Evolutionary conservation across 176 grass and related monocot genomes (phyloP).

Genomic region (Leersia perrieri): DNA sequence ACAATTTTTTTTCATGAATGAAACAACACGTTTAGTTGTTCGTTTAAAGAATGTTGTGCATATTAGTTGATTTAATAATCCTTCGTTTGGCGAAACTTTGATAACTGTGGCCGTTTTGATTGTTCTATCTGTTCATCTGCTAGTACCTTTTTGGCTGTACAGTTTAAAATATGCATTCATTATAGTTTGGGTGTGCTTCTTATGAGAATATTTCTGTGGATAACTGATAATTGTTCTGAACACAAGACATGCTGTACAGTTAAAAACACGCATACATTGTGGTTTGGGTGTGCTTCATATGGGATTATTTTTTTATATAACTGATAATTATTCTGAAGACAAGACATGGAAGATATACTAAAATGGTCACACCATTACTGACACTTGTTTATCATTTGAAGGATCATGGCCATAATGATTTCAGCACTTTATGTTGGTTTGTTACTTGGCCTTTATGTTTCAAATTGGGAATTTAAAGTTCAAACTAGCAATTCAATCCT

Average conservation of each 20-base stretch:
- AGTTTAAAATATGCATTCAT: background rate
- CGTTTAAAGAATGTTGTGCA: background rate
- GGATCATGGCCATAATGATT: constrained; percentile 62
- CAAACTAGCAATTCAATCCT: constrained; percentile 55
- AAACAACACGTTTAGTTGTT: background rate
- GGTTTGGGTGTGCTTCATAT: background rate
- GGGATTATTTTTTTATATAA: background rate
- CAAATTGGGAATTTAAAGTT: constrained; percentile 81
- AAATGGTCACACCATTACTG: background rate
- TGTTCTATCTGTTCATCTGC: constrained; percentile 3
- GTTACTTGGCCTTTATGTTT: constrained; percentile 76
- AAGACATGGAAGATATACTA: background rate
- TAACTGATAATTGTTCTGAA: constrained; percentile 6
- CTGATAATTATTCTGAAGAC: constrained; percentile 3
- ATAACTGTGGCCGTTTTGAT: background rate
- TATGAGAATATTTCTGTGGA: background rate
- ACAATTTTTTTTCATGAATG: background rate
- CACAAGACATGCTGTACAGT: background rate
- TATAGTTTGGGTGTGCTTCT: background rate
- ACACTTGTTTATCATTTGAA: constrained; percentile 47
- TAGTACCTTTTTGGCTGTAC: background rate
- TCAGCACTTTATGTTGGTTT: constrained; percentile 65
- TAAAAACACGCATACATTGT: background rate
- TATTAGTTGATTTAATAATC: background rate
- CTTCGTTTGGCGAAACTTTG: background rate